Evolutionary conservation across 495 filamentous ascomycete species (phyloP).

Genomic region (Hypoxylon subgilvum): DNA sequence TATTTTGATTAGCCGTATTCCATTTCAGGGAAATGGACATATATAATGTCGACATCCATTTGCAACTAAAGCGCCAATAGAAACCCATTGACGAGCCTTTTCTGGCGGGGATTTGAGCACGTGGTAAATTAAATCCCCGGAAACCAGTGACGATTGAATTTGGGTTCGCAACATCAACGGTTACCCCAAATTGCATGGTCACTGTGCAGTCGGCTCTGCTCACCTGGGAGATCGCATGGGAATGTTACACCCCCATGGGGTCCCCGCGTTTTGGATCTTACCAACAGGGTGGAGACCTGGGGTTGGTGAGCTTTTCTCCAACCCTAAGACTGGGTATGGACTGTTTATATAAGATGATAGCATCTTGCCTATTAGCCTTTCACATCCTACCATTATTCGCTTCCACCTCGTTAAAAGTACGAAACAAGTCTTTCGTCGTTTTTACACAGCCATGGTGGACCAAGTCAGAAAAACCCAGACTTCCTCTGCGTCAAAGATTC

Average conservation of each 20-base stretch:
- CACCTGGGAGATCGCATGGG: slow-evolving; percentile 10
- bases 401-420: not conserved
- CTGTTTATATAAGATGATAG: slow-evolving; percentile 16
- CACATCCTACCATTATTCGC: not conserved
- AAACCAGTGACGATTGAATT: slow-evolving; percentile 7
- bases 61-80: not conserved
- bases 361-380: slow-evolving; percentile 1
- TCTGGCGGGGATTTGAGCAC: not conserved
- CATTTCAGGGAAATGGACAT: slow-evolving; percentile 10
- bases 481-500: slow-evolving; percentile 9
- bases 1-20: slow-evolving; percentile 14
- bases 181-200: slow-evolving; percentile 13
- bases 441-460: slow-evolving; percentile 13
- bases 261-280: slow-evolving; percentile 15
- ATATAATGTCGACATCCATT: slow-evolving; percentile 24
- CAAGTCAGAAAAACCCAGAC: slow-evolving; percentile 2
- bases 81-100: not conserved
- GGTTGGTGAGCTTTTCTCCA: not conserved
- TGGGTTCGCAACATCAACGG: slow-evolving; percentile 11
- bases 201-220: not conserved
- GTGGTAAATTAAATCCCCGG: slow-evolving; percentile 15
- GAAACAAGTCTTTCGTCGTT: not conserved
- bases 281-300: slow-evolving; percentile 12
- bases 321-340: not conserved
- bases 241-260: slow-evolving; percentile 21